These are phyloP conservation scores for Boeremia exigua DNA, from an alignment of 2,329 filamentous ascomycete species.

Conservation along the genomic window DNA sequence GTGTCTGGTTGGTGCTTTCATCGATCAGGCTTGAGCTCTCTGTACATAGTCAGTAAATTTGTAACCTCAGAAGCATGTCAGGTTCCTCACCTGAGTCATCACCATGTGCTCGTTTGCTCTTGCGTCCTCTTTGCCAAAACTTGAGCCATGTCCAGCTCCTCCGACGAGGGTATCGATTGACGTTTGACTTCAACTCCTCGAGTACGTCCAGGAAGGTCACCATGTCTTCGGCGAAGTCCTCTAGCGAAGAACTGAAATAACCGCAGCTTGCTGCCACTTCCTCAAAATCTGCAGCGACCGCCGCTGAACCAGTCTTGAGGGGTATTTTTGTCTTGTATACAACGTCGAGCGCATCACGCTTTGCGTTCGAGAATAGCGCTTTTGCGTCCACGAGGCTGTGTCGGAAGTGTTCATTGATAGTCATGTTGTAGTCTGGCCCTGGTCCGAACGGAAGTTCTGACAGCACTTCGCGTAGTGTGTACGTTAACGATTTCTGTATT, in stretches of 20 bases:
- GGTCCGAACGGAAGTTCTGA: constrained; percentile 83
- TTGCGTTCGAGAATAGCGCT: constrained; percentile 75
- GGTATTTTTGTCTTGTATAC: constrained; percentile 83
- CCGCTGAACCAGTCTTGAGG: constrained; percentile 70
- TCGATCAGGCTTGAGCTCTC: constrained; percentile 34
- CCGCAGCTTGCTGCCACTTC: constrained; percentile 98
- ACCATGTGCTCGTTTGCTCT: constrained; percentile 9
- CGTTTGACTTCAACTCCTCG: constrained; percentile 80
- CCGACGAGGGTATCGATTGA: constrained; percentile 65
- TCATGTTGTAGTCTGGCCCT: constrained; percentile 70
- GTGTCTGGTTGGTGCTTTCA: constrained; percentile 34
- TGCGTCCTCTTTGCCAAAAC: constrained; percentile 66
- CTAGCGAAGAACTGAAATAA: constrained; percentile 90
- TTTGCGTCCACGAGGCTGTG: constrained; percentile 82
- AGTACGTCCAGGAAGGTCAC: constrained; percentile 81
- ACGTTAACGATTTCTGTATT: constrained; percentile 80
- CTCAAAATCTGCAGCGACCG: constrained; percentile 89
- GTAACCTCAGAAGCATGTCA: no score
- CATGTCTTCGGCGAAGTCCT: constrained; percentile 91
- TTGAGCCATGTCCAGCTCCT: constrained; percentile 85
- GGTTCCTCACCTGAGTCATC: constrained; percentile 30
- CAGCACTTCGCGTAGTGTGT: constrained; percentile 86
- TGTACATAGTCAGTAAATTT: constrained; percentile 17
- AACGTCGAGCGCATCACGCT: constrained; percentile 75
- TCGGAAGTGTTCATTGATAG: constrained; percentile 79